Percentiles rank a stretch among this genome's conserved stretches.
Conservation (phyloP, 441 rosid species). For the Adansonia madagascariensis region DNA sequence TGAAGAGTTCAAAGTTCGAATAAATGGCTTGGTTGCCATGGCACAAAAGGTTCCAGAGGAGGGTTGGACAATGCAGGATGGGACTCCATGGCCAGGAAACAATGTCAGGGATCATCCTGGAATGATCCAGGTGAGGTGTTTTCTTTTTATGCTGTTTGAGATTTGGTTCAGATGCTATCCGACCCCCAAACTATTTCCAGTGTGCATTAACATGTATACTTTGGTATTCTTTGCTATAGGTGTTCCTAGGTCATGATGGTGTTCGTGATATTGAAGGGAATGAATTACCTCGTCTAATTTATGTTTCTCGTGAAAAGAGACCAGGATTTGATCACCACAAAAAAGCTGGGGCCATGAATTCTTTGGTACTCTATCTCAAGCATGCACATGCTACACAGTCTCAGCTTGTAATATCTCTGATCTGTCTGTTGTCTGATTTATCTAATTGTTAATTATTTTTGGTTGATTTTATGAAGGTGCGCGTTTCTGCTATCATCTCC, state of each 20-base stretch:
- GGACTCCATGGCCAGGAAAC: conserved; percentile 98
- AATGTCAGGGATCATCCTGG: conserved; percentile 94
- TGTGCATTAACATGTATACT: not conserved
- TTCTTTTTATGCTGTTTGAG: conserved; percentile 9
- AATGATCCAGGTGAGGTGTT: conserved; percentile 82
- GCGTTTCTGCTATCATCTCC: conserved; percentile 84
- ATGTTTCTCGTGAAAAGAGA: conserved; percentile 97
- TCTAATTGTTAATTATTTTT: conserved; percentile 22
- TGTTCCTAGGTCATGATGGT: conserved; percentile 86
- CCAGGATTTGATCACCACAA: conserved; percentile 96
- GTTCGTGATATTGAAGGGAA: conserved; percentile 84
- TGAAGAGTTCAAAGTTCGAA: conserved; percentile 84
- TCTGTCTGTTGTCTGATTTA: conserved; percentile 20
- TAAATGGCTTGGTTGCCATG: conserved; percentile 81
- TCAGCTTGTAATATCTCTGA: not conserved
- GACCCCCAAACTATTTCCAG: not conserved
- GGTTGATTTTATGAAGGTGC: conserved; percentile 56
- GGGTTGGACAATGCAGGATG: conserved; percentile 99
- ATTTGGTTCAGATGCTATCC: conserved; percentile 9
- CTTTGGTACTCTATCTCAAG: conserved; percentile 53
- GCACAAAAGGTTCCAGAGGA: conserved; percentile 98
- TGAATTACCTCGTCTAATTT: conserved; percentile 81
- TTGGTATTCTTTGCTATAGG: conserved; percentile 41
- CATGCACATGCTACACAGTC: not conserved
- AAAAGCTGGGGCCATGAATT: conserved; percentile 98